Conservation (phyloP, 129 eudicot genomes). For the Escallonia herrerae region DNA sequence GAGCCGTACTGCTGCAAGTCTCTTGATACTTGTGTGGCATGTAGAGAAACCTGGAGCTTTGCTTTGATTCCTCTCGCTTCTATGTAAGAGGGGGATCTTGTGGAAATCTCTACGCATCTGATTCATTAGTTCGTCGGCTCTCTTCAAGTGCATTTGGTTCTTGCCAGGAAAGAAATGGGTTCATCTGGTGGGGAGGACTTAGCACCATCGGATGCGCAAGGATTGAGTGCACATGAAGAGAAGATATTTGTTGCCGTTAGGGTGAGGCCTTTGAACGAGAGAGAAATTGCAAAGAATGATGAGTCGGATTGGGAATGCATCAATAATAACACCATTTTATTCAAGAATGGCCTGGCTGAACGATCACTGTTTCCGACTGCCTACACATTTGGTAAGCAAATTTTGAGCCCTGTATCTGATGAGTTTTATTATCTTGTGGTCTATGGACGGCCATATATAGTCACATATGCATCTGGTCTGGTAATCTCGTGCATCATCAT, state of each 20-base stretch:
- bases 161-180: constrained; percentile 39
- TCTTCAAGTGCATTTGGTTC: constrained; percentile 31
- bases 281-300: constrained; percentile 54
- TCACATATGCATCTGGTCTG: not conserved
- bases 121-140: constrained; percentile 9
- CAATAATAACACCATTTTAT: constrained; percentile 53
- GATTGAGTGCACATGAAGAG: constrained; percentile 54
- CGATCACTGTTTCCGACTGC: constrained; percentile 56
- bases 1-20: not conserved
- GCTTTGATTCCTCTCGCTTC: constrained; percentile 19
- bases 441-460: not conserved
- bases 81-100: constrained; percentile 12
- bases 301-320: constrained; percentile 73
- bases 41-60: not conserved
- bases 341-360: constrained; percentile 49
- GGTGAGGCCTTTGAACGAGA: constrained; percentile 77
- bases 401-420: not conserved
- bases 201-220: constrained; percentile 27
- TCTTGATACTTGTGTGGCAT: not conserved
- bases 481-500: not conserved
- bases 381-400: constrained; percentile 57
- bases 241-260: constrained; percentile 80
- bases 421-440: not conserved
- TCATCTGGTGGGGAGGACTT: constrained; percentile 45
- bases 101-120: constrained; percentile 9